Percentiles rank a stretch among this genome's conserved stretches.
These are phyloP conservation scores for Ballota nigra DNA, from an alignment of 257 asterid species.

Conservation along the genomic window DNA sequence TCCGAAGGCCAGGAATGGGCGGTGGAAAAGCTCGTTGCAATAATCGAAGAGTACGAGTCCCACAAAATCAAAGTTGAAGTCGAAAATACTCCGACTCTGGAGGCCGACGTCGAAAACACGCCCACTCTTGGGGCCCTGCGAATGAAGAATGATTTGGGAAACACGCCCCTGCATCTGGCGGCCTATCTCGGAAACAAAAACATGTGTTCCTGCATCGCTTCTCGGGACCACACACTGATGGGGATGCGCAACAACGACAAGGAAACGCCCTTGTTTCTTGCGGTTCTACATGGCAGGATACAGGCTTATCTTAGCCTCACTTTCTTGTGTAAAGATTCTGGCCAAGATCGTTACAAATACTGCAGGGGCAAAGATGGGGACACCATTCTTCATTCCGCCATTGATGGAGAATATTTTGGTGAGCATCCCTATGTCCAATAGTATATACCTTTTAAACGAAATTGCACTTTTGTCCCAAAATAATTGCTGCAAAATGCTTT, in stretches of 20 bases:
- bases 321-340: too few species aligned
- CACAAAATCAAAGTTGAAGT: too few species aligned
- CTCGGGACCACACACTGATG: not conserved
- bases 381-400: slow-evolving; percentile 34
- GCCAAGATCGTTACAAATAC: too few species aligned
- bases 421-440: too few species aligned
- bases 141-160: slow-evolving; percentile 15
- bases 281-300: slow-evolving; percentile 37
- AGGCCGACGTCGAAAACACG: too few species aligned
- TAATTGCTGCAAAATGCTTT: too few species aligned
- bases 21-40: slow-evolving; percentile 5
- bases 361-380: slow-evolving; percentile 27
- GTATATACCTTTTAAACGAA: too few species aligned
- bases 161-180: slow-evolving; percentile 33
- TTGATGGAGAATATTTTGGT: slow-evolving; percentile 32
- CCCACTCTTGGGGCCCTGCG: slow-evolving; percentile 4
- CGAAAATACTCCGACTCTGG: too few species aligned
- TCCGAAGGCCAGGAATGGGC: slow-evolving; percentile 11
- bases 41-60: too few species aligned
- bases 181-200: slow-evolving; percentile 18
- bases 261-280: slow-evolving; percentile 41
- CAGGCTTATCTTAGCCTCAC: too few species aligned
- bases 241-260: slow-evolving; percentile 24
- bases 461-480: too few species aligned
- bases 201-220: slow-evolving; percentile 24